Evolutionary conservation across 2,329 filamentous ascomycete genomes (phyloP).

Genomic region (Colletotrichum sp.): DNA sequence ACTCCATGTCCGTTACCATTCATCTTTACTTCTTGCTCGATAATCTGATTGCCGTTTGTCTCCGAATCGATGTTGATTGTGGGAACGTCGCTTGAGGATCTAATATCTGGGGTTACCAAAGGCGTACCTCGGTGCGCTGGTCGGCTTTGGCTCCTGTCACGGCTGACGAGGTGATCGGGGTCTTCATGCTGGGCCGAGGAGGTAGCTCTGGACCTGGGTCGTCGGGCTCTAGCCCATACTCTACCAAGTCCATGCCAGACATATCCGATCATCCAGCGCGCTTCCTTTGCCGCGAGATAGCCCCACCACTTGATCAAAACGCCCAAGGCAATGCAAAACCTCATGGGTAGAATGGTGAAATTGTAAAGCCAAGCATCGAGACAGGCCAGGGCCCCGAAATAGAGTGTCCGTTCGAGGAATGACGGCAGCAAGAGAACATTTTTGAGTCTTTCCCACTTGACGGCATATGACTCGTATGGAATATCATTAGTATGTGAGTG

Average conservation of each 20-base stretch:
- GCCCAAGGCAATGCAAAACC: slow-evolving; percentile 81
- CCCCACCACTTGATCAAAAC: slow-evolving; percentile 82
- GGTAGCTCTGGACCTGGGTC: background rate
- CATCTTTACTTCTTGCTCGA: background rate
- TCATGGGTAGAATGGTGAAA: slow-evolving; percentile 90
- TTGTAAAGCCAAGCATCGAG: slow-evolving; percentile 96
- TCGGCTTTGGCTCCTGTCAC: slow-evolving; percentile 12
- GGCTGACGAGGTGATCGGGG: background rate
- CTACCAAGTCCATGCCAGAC: slow-evolving; percentile 78
- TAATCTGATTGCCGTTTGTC: slow-evolving; percentile 29
- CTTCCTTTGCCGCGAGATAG: slow-evolving; percentile 74
- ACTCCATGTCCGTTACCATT: slow-evolving; percentile 12
- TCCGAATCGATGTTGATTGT: background rate
- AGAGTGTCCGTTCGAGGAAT: slow-evolving; percentile 82
- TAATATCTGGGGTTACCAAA: background rate
- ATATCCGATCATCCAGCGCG: slow-evolving; percentile 73
- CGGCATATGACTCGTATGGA: slow-evolving; percentile 89
- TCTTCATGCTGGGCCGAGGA: background rate
- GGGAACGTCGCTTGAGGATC: background rate
- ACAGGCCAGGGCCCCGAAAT: slow-evolving; percentile 89
- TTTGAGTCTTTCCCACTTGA: slow-evolving; percentile 89
- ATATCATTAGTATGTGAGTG: slow-evolving; percentile 60
- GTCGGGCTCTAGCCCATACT: slow-evolving; percentile 71
- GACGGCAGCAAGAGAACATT: slow-evolving; percentile 87
- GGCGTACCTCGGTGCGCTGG: background rate